These are phyloP conservation scores for Serendipita sp. DNA, from an alignment of 768 basidiomycete species.

Conservation along the genomic window DNA sequence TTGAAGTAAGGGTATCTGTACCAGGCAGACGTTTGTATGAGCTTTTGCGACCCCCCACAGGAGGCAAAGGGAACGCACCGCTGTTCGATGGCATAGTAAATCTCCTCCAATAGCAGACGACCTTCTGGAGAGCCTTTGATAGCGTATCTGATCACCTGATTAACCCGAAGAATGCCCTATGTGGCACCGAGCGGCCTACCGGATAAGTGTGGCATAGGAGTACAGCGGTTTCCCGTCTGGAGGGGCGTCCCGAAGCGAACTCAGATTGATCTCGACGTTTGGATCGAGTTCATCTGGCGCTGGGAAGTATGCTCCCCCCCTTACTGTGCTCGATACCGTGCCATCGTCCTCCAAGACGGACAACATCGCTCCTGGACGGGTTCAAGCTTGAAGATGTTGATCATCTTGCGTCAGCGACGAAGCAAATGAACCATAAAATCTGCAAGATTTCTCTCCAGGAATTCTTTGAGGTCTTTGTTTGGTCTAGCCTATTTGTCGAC, in stretches of 20 bases:
- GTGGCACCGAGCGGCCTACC: constrained; percentile 31
- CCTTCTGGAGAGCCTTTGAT: constrained; percentile 84
- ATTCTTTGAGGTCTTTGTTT: no score
- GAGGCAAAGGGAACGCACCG: not conserved
- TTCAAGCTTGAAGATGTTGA: not conserved
- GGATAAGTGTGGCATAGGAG: constrained; percentile 79
- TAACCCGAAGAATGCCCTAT: constrained; percentile 7
- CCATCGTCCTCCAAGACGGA: not conserved
- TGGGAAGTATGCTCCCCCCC: not conserved
- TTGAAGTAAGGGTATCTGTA: constrained; percentile 57
- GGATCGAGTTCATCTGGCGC: constrained; percentile 2
- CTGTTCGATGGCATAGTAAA: constrained; percentile 67
- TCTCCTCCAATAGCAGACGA: constrained; percentile 73
- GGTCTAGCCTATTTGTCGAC: no score
- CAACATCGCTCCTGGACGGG: not conserved
- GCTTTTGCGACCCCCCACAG: not conserved
- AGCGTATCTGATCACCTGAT: constrained; percentile 44
- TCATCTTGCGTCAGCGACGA: no score
- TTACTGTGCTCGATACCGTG: not conserved
- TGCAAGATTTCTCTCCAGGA: no score
- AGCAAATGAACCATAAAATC: no score
- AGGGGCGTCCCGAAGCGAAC: constrained; percentile 73
- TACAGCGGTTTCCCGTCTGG: constrained; percentile 85
- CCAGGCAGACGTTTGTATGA: not conserved
- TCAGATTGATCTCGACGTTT: constrained; percentile 46